Evolutionary conservation across 164 flowering plant species (phyloP).

Genomic region (Warburgia ugandensis): DNA sequence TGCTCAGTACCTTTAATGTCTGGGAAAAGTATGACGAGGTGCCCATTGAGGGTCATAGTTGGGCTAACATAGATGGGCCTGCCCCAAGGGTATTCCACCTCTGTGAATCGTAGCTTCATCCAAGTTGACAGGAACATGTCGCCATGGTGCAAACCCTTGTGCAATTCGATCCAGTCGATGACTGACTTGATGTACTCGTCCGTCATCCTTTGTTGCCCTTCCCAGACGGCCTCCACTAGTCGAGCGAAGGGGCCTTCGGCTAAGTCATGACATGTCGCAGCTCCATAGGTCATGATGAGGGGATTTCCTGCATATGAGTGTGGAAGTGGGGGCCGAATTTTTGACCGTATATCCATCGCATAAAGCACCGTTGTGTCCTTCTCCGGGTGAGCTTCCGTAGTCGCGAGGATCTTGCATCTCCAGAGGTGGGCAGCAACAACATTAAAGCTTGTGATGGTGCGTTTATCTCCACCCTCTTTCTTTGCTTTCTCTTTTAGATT

Average conservation of each 20-base stretch:
- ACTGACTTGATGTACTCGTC: conserved; percentile 58
- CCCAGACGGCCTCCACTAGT: conserved; percentile 39
- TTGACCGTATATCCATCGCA: conserved; percentile 49
- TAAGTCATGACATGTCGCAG: conserved; percentile 32
- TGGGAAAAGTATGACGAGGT: conserved; percentile 46
- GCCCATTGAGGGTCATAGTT: conserved; percentile 42
- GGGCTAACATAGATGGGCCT: conserved; percentile 51
- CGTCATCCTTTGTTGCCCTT: conserved; percentile 41
- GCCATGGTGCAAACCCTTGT: conserved; percentile 54
- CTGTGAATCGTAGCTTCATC: conserved; percentile 57
- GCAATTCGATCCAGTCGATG: conserved; percentile 59
- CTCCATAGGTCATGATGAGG: conserved; percentile 42
- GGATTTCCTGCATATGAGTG: conserved; percentile 47
- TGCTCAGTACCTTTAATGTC: conserved; percentile 18
- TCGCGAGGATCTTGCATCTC: conserved; percentile 57
- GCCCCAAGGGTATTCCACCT: conserved; percentile 69
- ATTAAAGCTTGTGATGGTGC: conserved; percentile 36
- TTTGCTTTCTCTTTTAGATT: conserved; percentile 38
- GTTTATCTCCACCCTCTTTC: neutral
- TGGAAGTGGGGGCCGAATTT: conserved; percentile 50
- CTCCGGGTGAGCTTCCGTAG: conserved; percentile 2
- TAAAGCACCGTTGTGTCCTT: conserved; percentile 38
- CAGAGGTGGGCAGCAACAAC: conserved; percentile 51
- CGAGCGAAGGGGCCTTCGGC: conserved; percentile 26
- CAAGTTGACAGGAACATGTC: conserved; percentile 59